phyloP scores from a whole-genome alignment of 495 filamentous ascomycete genomes.

The Daldinia childiae region DNA sequence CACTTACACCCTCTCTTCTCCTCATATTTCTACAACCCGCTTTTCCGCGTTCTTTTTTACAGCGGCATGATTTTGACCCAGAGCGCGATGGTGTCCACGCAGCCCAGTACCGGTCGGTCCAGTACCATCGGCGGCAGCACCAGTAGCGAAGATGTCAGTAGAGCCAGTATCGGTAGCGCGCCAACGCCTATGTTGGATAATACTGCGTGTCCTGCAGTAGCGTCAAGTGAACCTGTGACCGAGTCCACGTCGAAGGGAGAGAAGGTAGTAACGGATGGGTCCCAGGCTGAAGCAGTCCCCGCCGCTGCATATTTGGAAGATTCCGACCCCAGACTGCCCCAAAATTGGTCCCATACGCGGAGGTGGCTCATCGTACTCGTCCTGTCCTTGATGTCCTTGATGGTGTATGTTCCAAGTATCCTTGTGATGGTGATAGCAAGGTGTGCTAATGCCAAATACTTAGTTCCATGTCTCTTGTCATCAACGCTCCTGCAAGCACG shows the following conservation, averaged over 20 bases:
- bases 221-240: neutral
- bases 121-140: neutral
- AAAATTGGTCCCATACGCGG: neutral
- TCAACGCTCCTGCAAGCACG: neutral
- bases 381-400: neutral
- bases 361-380: neutral
- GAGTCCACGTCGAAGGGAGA: neutral
- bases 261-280: constrained; percentile 1
- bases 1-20: neutral
- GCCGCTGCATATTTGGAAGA: neutral
- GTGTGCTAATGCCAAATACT: neutral
- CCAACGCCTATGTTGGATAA: neutral
- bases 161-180: neutral
- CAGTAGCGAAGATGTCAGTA: neutral
- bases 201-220: neutral
- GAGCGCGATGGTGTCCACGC: neutral
- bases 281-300: neutral
- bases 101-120: neutral
- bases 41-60: neutral
- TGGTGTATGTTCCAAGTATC: neutral
- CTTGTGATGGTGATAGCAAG: neutral
- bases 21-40: neutral
- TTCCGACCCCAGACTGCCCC: neutral
- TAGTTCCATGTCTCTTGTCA: neutral
- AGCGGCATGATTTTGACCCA: neutral